These are phyloP conservation scores for Bolboschoenus planiculmis DNA, from an alignment of 176 grass and related monocot genomes.

Conservation along the genomic window DNA sequence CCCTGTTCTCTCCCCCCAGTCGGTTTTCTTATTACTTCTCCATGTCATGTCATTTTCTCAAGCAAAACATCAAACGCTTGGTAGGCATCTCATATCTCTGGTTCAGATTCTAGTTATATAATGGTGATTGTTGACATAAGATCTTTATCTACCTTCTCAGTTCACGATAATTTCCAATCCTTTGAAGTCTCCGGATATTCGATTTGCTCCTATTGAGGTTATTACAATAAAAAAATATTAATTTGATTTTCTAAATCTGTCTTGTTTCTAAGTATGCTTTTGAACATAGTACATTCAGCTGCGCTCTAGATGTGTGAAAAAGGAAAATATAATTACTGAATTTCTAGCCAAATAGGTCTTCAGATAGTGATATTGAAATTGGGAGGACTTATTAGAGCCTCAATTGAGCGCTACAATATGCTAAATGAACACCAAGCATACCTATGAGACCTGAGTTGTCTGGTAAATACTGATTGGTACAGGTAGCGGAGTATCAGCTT, in stretches of 20 bases:
- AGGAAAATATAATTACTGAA: not conserved
- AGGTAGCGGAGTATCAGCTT: not conserved
- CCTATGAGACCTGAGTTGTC: not conserved
- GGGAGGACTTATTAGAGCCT: not conserved
- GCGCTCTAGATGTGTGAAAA: not conserved
- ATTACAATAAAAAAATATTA: not conserved
- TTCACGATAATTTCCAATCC: not conserved
- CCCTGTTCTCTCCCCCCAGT: no score
- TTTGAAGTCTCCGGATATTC: conserved; percentile 11
- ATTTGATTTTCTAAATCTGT: not conserved
- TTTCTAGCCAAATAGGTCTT: not conserved
- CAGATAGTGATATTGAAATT: not conserved
- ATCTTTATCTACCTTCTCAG: not conserved
- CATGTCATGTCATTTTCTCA: not conserved
- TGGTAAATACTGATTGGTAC: not conserved
- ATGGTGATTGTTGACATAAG: no score
- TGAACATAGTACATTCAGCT: not conserved
- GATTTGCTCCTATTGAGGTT: not conserved
- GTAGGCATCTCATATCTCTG: conserved; percentile 4
- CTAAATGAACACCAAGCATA: not conserved
- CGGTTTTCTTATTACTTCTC: not conserved
- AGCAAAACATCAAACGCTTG: not conserved
- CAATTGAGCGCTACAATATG: not conserved
- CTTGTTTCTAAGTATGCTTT: conserved; percentile 3
- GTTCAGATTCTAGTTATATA: not conserved